phyloP scores from a whole-genome alignment of 108 stramenopile genomes.

The Ochromonas danica region DNA sequence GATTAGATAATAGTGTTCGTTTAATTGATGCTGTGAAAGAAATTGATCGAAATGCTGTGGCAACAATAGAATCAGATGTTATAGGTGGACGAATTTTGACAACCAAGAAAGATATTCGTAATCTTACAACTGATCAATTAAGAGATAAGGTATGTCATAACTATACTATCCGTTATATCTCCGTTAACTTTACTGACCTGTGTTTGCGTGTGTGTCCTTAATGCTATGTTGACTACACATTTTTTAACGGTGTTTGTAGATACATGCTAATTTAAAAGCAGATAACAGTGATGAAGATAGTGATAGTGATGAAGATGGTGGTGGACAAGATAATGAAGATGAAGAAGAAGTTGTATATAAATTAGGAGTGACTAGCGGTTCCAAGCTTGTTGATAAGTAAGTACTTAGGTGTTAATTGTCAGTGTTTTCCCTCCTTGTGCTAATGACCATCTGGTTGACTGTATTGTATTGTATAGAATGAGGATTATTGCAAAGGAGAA shows the following conservation, averaged over 20 bases:
- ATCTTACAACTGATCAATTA: not conserved
- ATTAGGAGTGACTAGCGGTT: not conserved
- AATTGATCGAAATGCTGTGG: not conserved
- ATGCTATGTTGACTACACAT: no score
- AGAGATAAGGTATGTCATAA: not conserved
- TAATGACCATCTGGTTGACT: not conserved
- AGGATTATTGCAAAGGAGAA: not conserved
- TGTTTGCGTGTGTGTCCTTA: no score
- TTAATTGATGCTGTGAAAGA: slow-evolving; percentile 13
- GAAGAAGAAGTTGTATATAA: not conserved
- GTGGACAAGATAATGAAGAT: not conserved
- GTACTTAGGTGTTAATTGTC: not conserved
- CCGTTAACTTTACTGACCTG: no score
- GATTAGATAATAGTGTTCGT: slow-evolving; percentile 21
- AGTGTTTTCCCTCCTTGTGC: not conserved
- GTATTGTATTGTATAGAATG: not conserved
- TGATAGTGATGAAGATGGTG: slow-evolving; percentile 10
- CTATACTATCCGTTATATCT: no score
- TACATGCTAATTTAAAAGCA: not conserved
- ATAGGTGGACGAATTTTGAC: not conserved
- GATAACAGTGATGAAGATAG: slow-evolving; percentile 1
- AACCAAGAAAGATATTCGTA: not conserved
- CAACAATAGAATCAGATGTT: not conserved
- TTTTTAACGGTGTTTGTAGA: not conserved
- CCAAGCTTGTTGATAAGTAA: slow-evolving; percentile 21